These are phyloP conservation scores for Lasiodiplodia sp. DNA, from an alignment of 2,329 filamentous ascomycete genomes.

Conservation along the genomic window DNA sequence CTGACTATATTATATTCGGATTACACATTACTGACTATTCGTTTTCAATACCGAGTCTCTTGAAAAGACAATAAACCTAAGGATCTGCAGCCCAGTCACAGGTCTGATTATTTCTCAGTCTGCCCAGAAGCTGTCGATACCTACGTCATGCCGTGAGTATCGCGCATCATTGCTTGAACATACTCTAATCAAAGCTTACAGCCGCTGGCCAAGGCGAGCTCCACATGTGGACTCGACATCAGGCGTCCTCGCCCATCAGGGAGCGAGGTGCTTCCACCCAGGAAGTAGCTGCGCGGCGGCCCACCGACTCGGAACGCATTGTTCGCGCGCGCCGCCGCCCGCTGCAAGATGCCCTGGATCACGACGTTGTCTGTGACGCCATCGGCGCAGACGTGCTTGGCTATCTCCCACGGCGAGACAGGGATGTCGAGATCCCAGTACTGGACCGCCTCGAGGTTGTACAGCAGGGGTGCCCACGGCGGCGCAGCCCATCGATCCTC, in stretches of 20 bases:
- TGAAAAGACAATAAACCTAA: background rate
- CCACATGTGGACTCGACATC: background rate
- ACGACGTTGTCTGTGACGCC: background rate
- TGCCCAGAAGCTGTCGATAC: background rate
- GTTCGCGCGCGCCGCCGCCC: background rate
- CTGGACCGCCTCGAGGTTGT: constrained; percentile 6
- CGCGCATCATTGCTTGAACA: background rate
- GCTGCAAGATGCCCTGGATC: background rate
- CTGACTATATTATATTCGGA: background rate
- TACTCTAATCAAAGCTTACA: background rate
- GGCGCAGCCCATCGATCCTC: background rate
- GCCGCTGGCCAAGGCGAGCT: background rate
- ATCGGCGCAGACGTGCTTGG: background rate
- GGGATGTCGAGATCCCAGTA: background rate
- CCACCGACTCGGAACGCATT: background rate
- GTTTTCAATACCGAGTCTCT: background rate
- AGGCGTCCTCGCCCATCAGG: background rate
- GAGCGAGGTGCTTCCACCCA: background rate
- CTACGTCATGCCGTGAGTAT: background rate
- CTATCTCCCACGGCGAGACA: constrained; percentile 1
- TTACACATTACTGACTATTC: constrained; percentile 7
- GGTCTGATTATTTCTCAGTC: background rate
- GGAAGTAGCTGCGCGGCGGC: background rate
- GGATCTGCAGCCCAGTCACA: background rate
- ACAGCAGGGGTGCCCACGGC: background rate